phyloP scores from a whole-genome alignment of 2,329 filamentous ascomycete species.

The Fusarium tanahbumbuense region DNA sequence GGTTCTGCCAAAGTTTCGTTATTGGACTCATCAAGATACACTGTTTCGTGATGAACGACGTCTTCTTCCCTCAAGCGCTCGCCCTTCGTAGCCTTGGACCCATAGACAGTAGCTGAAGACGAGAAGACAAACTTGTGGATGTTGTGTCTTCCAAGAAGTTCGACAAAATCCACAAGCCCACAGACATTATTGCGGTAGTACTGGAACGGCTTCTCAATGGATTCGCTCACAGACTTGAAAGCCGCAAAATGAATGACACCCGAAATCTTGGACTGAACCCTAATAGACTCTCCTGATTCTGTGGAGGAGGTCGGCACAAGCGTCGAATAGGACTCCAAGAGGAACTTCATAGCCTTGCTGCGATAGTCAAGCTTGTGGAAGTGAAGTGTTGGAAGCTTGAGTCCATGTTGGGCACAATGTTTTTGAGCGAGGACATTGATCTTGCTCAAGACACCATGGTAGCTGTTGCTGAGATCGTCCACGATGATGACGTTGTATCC shows the following conservation, averaged over 20 bases:
- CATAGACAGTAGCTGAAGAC: conserved; percentile 75
- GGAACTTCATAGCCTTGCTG: conserved; percentile 52
- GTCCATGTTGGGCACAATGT: conserved; percentile 11
- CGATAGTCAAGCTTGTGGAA: conserved; percentile 56
- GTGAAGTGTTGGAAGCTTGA: conserved; percentile 45
- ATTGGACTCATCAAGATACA: conserved; percentile 60
- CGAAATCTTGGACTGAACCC: conserved; percentile 22
- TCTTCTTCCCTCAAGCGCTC: conserved; percentile 63
- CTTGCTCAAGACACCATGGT: conserved; percentile 37
- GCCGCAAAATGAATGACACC: conserved; percentile 77
- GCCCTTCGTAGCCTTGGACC: conserved; percentile 62
- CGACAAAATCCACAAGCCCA: conserved; percentile 70
- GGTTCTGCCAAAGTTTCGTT: conserved; percentile 27
- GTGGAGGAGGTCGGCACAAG: conserved; percentile 11
- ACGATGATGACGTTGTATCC: conserved; percentile 65
- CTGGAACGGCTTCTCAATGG: conserved; percentile 67
- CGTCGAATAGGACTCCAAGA: conserved; percentile 52
- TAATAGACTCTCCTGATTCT: neutral
- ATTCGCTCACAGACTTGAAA: conserved; percentile 74
- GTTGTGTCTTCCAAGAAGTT: conserved; percentile 66
- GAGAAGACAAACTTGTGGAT: conserved; percentile 77
- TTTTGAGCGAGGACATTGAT: conserved; percentile 26
- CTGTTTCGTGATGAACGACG: conserved; percentile 50
- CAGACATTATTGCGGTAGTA: conserved; percentile 77
- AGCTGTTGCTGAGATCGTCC: conserved; percentile 60